Evolutionary conservation across 257 asterid genomes (phyloP).

Genomic region (Capsicum rhomboideum): DNA sequence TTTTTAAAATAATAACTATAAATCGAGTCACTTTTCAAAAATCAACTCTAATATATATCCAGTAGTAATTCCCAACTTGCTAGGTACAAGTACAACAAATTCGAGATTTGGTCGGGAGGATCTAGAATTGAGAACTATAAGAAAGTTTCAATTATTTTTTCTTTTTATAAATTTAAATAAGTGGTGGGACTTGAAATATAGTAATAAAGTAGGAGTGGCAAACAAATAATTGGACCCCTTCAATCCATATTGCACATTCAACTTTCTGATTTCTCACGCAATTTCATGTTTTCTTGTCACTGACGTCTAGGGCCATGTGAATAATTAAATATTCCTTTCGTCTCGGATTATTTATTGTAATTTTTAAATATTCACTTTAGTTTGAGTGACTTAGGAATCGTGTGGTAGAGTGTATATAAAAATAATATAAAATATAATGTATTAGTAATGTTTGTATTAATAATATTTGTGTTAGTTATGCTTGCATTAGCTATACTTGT

Average conservation of each 20-base stretch:
- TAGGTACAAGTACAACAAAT: background rate
- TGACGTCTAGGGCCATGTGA: background rate
- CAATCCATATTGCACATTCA: background rate
- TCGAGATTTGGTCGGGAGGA: background rate
- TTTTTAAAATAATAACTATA: too few relatives aligned
- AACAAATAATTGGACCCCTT: background rate
- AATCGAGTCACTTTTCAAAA: too few relatives aligned
- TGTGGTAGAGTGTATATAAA: too few relatives aligned
- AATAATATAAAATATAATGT: too few relatives aligned
- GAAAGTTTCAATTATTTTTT: background rate
- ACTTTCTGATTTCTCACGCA: background rate
- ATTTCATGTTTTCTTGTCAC: background rate
- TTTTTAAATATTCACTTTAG: too few relatives aligned
- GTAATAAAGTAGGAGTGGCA: background rate
- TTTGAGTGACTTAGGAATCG: too few relatives aligned
- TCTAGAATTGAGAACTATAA: background rate
- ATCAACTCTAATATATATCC: too few relatives aligned
- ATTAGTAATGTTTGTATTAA: too few relatives aligned
- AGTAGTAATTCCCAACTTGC: background rate
- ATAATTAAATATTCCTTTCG: background rate
- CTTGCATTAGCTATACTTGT: too few relatives aligned
- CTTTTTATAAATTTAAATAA: background rate
- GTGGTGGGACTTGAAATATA: background rate
- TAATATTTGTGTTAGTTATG: too few relatives aligned
- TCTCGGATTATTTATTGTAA: background rate